A percentile compares a stretch with the other conserved stretches of the same genome.
Conservation (phyloP, 1,284 basidiomycete genomes). For the Exobasidium cylindrosporum region DNA sequence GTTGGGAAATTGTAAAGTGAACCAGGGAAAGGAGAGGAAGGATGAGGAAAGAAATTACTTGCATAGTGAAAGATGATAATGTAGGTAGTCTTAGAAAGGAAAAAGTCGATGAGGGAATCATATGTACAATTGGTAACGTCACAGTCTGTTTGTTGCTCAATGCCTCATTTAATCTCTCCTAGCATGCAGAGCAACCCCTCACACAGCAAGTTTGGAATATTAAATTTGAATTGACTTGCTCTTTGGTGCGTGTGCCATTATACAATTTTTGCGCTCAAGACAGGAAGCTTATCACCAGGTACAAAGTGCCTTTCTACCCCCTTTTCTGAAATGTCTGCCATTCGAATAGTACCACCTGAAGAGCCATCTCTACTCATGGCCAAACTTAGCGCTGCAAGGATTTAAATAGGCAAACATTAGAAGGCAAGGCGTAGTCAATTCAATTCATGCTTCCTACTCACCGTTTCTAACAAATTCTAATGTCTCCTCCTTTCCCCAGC, state of each 20-base stretch:
- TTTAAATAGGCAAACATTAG: too few relatives aligned
- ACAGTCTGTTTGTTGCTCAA: too few relatives aligned
- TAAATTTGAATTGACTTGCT: background rate
- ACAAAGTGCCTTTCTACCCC: conserved; percentile 88
- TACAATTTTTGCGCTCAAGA: conserved; percentile 7
- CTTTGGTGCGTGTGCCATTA: conserved; percentile 5
- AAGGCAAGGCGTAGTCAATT: conserved; percentile 5
- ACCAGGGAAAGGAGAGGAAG: too few relatives aligned
- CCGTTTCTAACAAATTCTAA: conserved; percentile 91
- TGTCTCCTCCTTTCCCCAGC: conserved; percentile 87
- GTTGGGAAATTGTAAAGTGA: background rate
- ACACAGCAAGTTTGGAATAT: background rate
- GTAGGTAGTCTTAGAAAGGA: too few relatives aligned
- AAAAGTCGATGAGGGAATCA: too few relatives aligned
- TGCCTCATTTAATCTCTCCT: too few relatives aligned
- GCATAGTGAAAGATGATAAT: too few relatives aligned
- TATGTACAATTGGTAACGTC: too few relatives aligned
- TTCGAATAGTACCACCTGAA: conserved; percentile 93
- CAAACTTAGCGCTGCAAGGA: conserved; percentile 70
- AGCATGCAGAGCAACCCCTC: too few relatives aligned
- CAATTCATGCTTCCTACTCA: conserved; percentile 29
- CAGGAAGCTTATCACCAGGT: conserved; percentile 64
- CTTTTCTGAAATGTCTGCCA: conserved; percentile 92
- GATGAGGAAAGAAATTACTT: too few relatives aligned
- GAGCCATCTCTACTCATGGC: conserved; percentile 98